Evolutionary conservation across 2,329 filamentous ascomycete genomes (phyloP).

Genomic region (Ilyonectria sp.): DNA sequence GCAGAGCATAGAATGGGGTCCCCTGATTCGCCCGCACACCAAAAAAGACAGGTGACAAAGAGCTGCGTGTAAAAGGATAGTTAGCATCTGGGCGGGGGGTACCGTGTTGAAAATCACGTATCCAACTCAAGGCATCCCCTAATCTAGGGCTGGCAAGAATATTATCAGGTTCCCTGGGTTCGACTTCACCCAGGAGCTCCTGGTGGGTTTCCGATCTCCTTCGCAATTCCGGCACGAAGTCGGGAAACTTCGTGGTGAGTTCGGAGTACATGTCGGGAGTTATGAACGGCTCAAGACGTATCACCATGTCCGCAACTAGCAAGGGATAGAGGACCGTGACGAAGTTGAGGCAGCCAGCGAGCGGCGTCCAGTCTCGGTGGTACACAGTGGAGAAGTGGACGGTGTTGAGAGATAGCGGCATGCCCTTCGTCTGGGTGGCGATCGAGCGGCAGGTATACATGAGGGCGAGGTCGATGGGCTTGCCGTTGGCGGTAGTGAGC

Average conservation of each 20-base stretch:
- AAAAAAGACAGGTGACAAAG: neutral
- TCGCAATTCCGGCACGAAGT: slow-evolving; percentile 1
- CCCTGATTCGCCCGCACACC: neutral
- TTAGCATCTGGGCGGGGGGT: neutral
- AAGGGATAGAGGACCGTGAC: neutral
- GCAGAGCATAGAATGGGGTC: neutral
- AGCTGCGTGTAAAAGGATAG: neutral
- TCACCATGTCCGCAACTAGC: neutral
- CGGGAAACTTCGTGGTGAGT: slow-evolving; percentile 3
- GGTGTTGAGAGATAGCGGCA: slow-evolving; percentile 16
- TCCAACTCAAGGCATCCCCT: neutral
- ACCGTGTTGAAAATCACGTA: neutral
- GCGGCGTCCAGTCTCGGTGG: neutral
- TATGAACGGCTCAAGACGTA: neutral
- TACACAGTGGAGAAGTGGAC: slow-evolving; percentile 24
- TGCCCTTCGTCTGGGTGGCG: neutral
- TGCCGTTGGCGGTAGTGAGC: neutral
- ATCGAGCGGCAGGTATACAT: slow-evolving; percentile 17
- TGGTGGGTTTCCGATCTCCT: neutral
- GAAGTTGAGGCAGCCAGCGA: slow-evolving; percentile 3
- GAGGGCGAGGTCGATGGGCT: slow-evolving; percentile 19
- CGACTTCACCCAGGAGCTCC: neutral
- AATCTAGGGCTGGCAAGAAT: neutral
- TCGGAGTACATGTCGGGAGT: slow-evolving; percentile 5
- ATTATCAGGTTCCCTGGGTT: neutral